A percentile compares a stretch with the other conserved stretches of the same genome.
Conservation (phyloP, 257 asterid genomes). For the Linaria vulgaris region DNA sequence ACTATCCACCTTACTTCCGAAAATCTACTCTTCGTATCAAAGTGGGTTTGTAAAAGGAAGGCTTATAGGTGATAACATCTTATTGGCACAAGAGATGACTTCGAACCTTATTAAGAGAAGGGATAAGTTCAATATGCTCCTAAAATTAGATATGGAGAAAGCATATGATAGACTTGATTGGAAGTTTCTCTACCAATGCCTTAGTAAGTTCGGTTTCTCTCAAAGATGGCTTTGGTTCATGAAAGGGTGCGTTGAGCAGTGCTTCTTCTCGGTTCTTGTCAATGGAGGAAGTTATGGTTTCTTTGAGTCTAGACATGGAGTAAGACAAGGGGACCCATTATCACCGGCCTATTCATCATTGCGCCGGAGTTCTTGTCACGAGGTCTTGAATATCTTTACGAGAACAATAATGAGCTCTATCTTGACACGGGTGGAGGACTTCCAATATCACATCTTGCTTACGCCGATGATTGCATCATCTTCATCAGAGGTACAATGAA, state of each 20-base stretch:
- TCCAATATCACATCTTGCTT: background rate
- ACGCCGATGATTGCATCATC: background rate
- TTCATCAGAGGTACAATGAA: too few species aligned
- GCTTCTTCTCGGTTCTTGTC: too few species aligned
- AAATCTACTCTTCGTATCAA: background rate
- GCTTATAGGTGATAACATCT: background rate
- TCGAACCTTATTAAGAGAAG: too few species aligned
- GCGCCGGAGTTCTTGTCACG: background rate
- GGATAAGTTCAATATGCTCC: too few species aligned
- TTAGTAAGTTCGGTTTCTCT: too few species aligned
- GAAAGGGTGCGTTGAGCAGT: too few species aligned
- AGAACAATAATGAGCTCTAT: background rate
- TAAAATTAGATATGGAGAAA: too few species aligned
- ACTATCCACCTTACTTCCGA: background rate
- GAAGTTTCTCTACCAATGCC: too few species aligned
- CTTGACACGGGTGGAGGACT: background rate
- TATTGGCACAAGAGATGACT: background rate
- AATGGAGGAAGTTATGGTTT: too few species aligned
- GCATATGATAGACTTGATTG: too few species aligned
- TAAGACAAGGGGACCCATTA: background rate
- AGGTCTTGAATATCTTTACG: background rate
- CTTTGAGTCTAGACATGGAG: background rate
- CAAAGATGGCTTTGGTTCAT: too few species aligned
- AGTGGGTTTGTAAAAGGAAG: background rate
- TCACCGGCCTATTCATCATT: too few species aligned